Percentiles rank a stretch among this genome's conserved stretches.
Conservation (phyloP, 2,329 filamentous ascomycete genomes). For the Neofusicoccum sp. region DNA sequence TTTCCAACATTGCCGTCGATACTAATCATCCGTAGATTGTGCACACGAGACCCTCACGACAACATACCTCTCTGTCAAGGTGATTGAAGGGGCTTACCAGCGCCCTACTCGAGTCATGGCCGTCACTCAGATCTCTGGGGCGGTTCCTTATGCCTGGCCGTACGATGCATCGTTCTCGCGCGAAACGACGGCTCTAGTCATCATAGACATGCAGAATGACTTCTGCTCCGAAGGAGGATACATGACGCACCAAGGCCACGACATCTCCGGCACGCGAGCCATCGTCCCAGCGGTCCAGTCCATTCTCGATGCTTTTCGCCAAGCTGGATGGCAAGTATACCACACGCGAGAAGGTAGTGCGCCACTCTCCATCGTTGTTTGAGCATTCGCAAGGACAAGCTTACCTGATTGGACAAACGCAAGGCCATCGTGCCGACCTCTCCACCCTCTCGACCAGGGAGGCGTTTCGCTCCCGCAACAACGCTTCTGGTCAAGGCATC, state of each 20-base stretch:
- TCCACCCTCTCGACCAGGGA: slow-evolving; percentile 58
- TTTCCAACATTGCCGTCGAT: neutral
- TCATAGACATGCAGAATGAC: slow-evolving; percentile 30
- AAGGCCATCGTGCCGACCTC: slow-evolving; percentile 51
- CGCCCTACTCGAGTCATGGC: neutral
- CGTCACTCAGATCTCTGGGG: slow-evolving; percentile 24
- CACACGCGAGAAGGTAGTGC: slow-evolving; percentile 49
- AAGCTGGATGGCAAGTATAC: slow-evolving; percentile 42
- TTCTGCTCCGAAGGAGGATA: slow-evolving; percentile 50
- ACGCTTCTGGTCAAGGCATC: slow-evolving; percentile 51
- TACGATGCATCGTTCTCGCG: slow-evolving; percentile 38
- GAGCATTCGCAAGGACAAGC: neutral
- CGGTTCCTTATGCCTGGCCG: slow-evolving; percentile 42
- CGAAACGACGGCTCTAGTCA: slow-evolving; percentile 24
- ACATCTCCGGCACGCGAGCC: slow-evolving; percentile 38
- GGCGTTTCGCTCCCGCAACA: slow-evolving; percentile 52
- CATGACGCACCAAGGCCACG: slow-evolving; percentile 48
- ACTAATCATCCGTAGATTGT: no score
- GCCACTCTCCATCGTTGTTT: slow-evolving; percentile 20
- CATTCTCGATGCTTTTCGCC: slow-evolving; percentile 45
- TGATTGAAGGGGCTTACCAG: neutral
- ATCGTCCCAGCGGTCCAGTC: slow-evolving; percentile 45
- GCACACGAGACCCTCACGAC: no score
- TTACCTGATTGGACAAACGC: neutral
- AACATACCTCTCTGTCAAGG: neutral